These are phyloP conservation scores for Pestalotiopsis sp. DNA, from an alignment of 2,329 filamentous ascomycete species.

Conservation along the genomic window DNA sequence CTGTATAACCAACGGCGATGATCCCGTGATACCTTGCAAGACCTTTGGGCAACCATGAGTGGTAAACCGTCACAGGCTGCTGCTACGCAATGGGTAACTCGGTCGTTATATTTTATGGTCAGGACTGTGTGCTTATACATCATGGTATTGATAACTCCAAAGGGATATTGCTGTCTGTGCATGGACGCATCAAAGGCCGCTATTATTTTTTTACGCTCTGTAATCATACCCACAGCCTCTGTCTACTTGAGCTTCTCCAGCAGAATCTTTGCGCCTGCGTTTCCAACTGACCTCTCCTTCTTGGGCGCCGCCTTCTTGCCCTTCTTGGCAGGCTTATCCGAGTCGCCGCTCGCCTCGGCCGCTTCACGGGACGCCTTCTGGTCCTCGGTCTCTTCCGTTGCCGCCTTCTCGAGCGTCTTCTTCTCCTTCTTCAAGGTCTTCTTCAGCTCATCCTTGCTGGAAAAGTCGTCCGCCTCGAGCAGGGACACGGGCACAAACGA, in stretches of 20 bases:
- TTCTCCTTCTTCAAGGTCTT: slow-evolving; percentile 73
- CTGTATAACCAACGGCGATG: neutral
- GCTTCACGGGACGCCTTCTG: slow-evolving; percentile 55
- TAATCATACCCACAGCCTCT: neutral
- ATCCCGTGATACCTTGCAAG: neutral
- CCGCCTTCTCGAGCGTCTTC: slow-evolving; percentile 70
- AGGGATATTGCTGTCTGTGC: neutral
- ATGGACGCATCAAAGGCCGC: neutral
- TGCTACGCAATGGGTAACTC: neutral
- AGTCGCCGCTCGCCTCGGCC: slow-evolving; percentile 42
- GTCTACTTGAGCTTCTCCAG: slow-evolving; percentile 54
- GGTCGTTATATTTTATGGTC: neutral
- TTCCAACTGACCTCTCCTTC: slow-evolving; percentile 52
- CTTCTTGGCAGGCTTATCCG: slow-evolving; percentile 64
- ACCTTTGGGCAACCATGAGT: neutral
- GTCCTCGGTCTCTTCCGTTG: slow-evolving; percentile 58
- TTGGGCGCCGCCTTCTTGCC: slow-evolving; percentile 57
- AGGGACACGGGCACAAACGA: slow-evolving; percentile 86
- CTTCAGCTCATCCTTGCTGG: slow-evolving; percentile 66
- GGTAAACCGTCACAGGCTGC: neutral
- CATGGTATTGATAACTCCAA: neutral
- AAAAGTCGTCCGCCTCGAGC: slow-evolving; percentile 74
- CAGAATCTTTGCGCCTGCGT: slow-evolving; percentile 63
- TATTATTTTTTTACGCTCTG: neutral
- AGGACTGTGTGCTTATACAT: neutral